These are phyloP conservation scores for Coelastrella sp. DNA, from an alignment of 139 green algal species.

Conservation along the genomic window DNA sequence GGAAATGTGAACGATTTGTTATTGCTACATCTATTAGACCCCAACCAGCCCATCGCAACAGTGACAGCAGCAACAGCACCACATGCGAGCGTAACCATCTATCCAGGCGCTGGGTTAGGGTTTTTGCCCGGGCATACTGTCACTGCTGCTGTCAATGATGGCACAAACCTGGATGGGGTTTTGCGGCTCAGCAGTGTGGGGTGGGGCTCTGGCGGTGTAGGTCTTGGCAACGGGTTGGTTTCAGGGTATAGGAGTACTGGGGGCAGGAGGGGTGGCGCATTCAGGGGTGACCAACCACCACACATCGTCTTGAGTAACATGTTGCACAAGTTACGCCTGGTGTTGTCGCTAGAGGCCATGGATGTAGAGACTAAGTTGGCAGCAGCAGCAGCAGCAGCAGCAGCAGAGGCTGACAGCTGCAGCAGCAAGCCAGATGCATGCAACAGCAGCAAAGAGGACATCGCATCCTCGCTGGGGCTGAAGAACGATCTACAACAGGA, in stretches of 20 bases:
- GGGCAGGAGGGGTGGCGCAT: background rate
- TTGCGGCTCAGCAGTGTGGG: background rate
- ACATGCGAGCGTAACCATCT: background rate
- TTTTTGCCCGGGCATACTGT: background rate
- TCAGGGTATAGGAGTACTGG: background rate
- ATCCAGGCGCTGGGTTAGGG: background rate
- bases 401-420: background rate
- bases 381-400: slow-evolving; percentile 17
- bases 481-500: background rate
- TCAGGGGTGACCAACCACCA: background rate
- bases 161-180: background rate
- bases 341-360: slow-evolving; percentile 32
- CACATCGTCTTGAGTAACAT: background rate
- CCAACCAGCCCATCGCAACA: background rate
- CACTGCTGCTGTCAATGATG: background rate
- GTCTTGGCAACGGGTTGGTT: background rate
- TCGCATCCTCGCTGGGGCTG: background rate
- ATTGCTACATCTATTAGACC: slow-evolving; percentile 65
- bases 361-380: slow-evolving; percentile 7
- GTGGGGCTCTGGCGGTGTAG: background rate
- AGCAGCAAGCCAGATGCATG: slow-evolving; percentile 1
- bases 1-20: slow-evolving; percentile 55
- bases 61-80: background rate
- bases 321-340: slow-evolving; percentile 39
- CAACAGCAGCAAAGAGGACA: background rate